Evolutionary conservation across 2,329 filamentous ascomycete species (phyloP).

Genomic region (Fusarium sp.): DNA sequence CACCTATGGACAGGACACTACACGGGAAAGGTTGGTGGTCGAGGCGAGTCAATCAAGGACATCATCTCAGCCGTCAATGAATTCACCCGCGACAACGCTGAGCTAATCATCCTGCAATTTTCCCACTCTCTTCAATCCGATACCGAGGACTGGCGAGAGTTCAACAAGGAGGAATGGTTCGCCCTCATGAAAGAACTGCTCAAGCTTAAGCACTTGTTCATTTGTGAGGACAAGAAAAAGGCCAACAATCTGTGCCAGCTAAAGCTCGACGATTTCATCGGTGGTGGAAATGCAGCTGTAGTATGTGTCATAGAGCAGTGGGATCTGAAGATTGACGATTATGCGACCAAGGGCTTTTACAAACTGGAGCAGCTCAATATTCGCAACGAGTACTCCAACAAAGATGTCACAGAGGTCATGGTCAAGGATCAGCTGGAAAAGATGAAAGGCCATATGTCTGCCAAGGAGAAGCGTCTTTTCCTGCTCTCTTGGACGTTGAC

Average conservation of each 20-base stretch:
- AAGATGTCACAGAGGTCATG: slow-evolving; percentile 7
- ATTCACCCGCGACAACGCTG: background rate
- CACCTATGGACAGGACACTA: slow-evolving; percentile 14
- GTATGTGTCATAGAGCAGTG: slow-evolving; percentile 15
- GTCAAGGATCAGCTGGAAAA: slow-evolving; percentile 15
- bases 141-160: slow-evolving; percentile 17
- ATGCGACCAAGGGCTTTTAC: slow-evolving; percentile 18
- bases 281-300: background rate
- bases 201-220: slow-evolving; percentile 2
- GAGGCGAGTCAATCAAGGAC: slow-evolving; percentile 5
- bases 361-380: slow-evolving; percentile 15
- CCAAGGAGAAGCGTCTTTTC: slow-evolving; percentile 20
- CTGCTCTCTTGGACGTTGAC: slow-evolving; percentile 19
- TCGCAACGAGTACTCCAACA: slow-evolving; percentile 27
- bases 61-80: slow-evolving; percentile 12
- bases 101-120: slow-evolving; percentile 15
- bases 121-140: slow-evolving; percentile 21
- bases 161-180: slow-evolving; percentile 25
- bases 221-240: slow-evolving; percentile 10
- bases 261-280: slow-evolving; percentile 10
- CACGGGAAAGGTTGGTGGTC: slow-evolving; percentile 11
- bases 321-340: slow-evolving; percentile 11
- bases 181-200: slow-evolving; percentile 21
- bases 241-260: slow-evolving; percentile 10
- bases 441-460: slow-evolving; percentile 25